These are phyloP conservation scores for Crithidia brevicula DNA, from an alignment of 208 protist genomes.

Conservation along the genomic window DNA sequence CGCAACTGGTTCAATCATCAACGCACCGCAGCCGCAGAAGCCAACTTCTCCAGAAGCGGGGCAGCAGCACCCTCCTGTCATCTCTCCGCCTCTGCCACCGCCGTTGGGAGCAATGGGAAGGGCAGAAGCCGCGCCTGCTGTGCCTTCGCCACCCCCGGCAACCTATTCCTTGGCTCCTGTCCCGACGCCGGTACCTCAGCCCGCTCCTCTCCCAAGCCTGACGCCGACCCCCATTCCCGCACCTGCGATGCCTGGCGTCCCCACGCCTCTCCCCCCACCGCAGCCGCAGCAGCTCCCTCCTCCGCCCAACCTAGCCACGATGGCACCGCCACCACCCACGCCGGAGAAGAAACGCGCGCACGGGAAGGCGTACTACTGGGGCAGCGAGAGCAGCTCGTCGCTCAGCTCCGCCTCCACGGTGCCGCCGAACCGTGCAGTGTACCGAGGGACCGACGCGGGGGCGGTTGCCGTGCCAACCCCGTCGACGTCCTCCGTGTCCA, in stretches of 20 bases:
- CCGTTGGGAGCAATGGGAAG: too few relatives aligned
- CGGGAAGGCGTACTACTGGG: constrained; percentile 8
- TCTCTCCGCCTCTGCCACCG: background rate
- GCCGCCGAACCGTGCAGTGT: constrained; percentile 20
- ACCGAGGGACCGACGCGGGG: background rate
- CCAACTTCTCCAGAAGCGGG: too few relatives aligned
- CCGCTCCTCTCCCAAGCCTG: background rate
- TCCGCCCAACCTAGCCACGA: background rate
- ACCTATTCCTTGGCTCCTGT: background rate
- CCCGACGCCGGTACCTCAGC: background rate
- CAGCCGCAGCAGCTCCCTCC: background rate
- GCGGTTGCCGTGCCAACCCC: background rate
- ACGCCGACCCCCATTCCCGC: background rate
- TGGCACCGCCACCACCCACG: constrained; percentile 1
- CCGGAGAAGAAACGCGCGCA: constrained; percentile 13
- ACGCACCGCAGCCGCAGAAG: background rate
- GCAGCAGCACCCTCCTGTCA: background rate
- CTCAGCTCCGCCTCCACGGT: constrained; percentile 30
- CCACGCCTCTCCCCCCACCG: background rate
- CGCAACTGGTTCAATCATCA: constrained; percentile 8
- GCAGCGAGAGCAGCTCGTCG: constrained; percentile 26
- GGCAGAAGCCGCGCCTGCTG: too few relatives aligned
- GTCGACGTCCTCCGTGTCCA: too few relatives aligned
- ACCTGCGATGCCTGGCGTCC: background rate
- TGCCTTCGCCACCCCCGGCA: background rate